Conservation (phyloP, 106 monocot species). For the Chionographis japonica region DNA sequence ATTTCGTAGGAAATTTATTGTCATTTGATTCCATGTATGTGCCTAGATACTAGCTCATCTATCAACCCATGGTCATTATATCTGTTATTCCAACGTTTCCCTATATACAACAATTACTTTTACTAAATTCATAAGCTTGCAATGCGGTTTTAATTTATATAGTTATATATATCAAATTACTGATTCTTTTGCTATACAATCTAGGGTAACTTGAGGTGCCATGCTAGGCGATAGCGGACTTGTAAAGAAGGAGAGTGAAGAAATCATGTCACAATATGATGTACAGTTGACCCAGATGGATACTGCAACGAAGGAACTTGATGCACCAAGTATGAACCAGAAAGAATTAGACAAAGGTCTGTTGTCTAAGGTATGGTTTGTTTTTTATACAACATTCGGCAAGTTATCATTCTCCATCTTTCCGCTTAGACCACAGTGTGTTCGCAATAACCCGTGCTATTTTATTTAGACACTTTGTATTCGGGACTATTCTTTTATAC, state of each 20-base stretch:
- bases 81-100: too few relatives aligned
- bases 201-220: background rate
- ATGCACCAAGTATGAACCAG: constrained; percentile 4
- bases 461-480: too few relatives aligned
- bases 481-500: too few relatives aligned
- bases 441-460: too few relatives aligned
- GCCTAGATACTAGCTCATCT: background rate
- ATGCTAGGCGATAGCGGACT: background rate
- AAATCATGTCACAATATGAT: background rate
- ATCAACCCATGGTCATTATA: background rate
- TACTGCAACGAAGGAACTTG: constrained; percentile 5
- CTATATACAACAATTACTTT: too few relatives aligned
- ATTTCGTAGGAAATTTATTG: too few relatives aligned
- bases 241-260: background rate
- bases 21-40: too few relatives aligned
- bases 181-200: background rate
- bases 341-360: constrained; percentile 5
- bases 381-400: background rate
- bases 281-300: constrained; percentile 1
- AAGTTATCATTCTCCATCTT: background rate
- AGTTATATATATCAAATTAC: too few relatives aligned
- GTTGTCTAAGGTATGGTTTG: constrained; percentile 19
- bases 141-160: too few relatives aligned
- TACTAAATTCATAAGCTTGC: too few relatives aligned
- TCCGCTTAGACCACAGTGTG: background rate